Evolutionary conservation across 768 basidiomycete species (phyloP), one percentile per base, ranked within the genome.

Genomic region (Psilocybe subaeruginosa): DNA sequence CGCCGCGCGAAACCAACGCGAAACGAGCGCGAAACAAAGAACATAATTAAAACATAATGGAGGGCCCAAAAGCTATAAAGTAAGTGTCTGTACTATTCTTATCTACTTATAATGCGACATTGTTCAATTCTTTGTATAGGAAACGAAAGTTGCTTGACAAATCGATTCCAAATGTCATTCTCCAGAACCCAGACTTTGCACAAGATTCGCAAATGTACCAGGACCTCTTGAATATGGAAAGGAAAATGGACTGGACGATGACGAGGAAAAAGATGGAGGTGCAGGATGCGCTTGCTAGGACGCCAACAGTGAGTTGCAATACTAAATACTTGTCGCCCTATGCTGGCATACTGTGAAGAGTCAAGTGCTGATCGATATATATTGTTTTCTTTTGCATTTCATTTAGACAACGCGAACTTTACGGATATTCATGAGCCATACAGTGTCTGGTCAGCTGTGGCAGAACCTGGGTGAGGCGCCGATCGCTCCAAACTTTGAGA

Each of bases 161-260:
- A 76, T 81, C 83, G 37, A 77, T 97, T 37, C 92, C 94, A 0
- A 87, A 89, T 80, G 85, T 85, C 54, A 81, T 95, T 37, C 80
- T 89, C 4, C 87, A 92, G 62, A 81, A 86, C 66, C 86, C 89
- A 16, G 86, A 88, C 52, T 92, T 93, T 69, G 85, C 89, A 1
- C 82, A 85, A 67, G 94, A 97, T 72, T 93, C 93, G 23, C 80
- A 78, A 60, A 92, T 96, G 85, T 97, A 97, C 74, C 86, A 89
- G 61, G 88, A 92, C 67, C 78, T 97, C 43, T 74, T 95, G 29
- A 89, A 91, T 65, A 93, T 93, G 87, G 95, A 97, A 72, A 84
- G 91, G 60, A 92, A 90, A 71, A 78, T 98, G 14, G 95, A 98
- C 74, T 97, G 96, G 96, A 96, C 94, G 3, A 90, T 96, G 81